phyloP scores from a whole-genome alignment of 805 yeast genomes.

The Metschnikowia hibisci region DNA sequence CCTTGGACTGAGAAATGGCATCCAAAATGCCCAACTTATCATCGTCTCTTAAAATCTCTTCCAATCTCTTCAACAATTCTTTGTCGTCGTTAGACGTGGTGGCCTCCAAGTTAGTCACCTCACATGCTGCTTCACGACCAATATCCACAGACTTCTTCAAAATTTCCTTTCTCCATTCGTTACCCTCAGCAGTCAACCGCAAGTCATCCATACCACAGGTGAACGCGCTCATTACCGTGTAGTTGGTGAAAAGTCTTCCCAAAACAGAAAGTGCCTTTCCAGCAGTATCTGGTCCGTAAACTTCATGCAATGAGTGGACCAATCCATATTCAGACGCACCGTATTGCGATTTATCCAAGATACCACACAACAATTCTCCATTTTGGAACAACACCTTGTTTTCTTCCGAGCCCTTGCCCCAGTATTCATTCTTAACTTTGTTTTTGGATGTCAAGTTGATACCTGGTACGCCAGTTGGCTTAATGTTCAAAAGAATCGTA shows the following conservation, averaged over 20 bases:
- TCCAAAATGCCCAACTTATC: conserved; percentile 88
- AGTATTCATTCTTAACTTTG: conserved; percentile 89
- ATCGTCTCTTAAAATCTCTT: conserved; percentile 93
- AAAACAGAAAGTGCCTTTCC: conserved; percentile 88
- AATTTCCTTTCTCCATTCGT: conserved; percentile 80
- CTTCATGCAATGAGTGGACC: conserved; percentile 93
- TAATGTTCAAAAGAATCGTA: conserved; percentile 84
- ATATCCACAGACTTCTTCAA: conserved; percentile 71
- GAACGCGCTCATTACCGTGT: conserved; percentile 86
- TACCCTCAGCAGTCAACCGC: conserved; percentile 87
- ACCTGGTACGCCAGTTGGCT: conserved; percentile 87
- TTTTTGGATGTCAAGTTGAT: conserved; percentile 77
- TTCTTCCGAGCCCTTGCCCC: conserved; percentile 85
- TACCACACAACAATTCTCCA: conserved; percentile 89
- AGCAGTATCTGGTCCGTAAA: conserved; percentile 87
- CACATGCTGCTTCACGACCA: conserved; percentile 91
- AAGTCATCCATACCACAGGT: conserved; percentile 99
- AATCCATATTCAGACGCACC: conserved; percentile 98
- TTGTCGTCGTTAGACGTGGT: conserved; percentile 47
- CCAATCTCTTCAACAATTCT: conserved; percentile 82
- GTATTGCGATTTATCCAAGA: conserved; percentile 94
- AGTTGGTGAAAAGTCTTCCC: conserved; percentile 92
- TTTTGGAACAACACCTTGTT: conserved; percentile 79
- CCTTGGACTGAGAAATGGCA: conserved; percentile 92
- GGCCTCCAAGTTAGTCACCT: conserved; percentile 78